Evolutionary conservation across 306 rosid species (phyloP), one percentile per base, ranked within the genome.

Genomic region (Trifolium repens): DNA sequence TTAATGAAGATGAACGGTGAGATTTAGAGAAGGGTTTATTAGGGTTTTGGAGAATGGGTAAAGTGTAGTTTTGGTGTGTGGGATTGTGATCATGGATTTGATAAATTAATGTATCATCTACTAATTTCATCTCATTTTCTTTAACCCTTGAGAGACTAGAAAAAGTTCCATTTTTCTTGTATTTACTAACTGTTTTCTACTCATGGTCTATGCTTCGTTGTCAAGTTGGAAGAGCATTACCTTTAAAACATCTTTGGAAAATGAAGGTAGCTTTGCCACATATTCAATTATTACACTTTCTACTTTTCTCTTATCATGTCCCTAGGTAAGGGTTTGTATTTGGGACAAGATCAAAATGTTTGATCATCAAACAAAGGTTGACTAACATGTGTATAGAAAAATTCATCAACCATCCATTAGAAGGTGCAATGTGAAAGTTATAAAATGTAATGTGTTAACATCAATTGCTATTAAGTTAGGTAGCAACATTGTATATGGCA

Each of bases 11-110:
- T 43, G 64, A 69, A 89, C 90, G 35, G 71, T 76, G 77, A 91
- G 94, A 72, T 86, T 77, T 74, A 83, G 70, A 5, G 87, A 88
- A n/a, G 93, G 91, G 30, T 44, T 82, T 19, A 83, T 82, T 19
- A 83, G 78, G 82, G 53, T 71, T 61, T 27, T 59, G 77, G 32
- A 2, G 9, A 35, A 69, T 58, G 88, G 77, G 74, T 89, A 90
- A 94, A 67, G 5, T 96, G 94, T 32, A 94, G 90, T 26, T 82
- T 91, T 49, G 97, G 90, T 75, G 82, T 73, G 83, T 88, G 91
- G 5, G 96, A 89, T 72, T 17, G 19, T 17, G 19, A 17, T 17
- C 19, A 17, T 17, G 19, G 19, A 17, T 17, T 17, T 26, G 27
- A 34, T 34, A 34, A 34, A 34, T 34, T 34, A 30, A 32, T 32